These are phyloP conservation scores for Lentinula novae-zelandiae DNA, from an alignment of 1,284 basidiomycete genomes.

Conservation along the genomic window DNA sequence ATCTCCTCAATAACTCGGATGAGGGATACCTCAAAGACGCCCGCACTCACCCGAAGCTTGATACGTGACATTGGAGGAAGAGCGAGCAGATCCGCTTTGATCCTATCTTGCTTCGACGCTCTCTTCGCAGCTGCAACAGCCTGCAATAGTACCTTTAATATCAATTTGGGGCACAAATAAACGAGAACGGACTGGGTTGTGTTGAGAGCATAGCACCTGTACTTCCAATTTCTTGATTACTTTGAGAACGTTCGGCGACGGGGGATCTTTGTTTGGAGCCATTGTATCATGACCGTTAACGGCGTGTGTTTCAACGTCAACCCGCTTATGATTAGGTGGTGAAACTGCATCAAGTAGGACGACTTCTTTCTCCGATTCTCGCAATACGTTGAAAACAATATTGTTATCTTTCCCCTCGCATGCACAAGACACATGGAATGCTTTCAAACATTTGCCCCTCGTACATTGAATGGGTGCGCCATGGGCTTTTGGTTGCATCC, in stretches of 20 bases:
- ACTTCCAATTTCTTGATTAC: slow-evolving; percentile 68
- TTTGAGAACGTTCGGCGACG: slow-evolving; percentile 46
- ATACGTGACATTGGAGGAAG: slow-evolving; percentile 69
- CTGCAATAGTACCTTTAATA: slow-evolving; percentile 31
- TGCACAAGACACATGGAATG: slow-evolving; percentile 93
- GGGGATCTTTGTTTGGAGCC: not conserved
- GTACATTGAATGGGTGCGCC: slow-evolving; percentile 95
- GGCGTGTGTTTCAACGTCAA: slow-evolving; percentile 18
- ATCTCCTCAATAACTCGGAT: slow-evolving; percentile 65
- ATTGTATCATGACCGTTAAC: slow-evolving; percentile 8
- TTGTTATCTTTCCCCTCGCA: slow-evolving; percentile 47
- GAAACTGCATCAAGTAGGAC: slow-evolving; percentile 44
- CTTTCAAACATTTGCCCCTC: slow-evolving; percentile 88
- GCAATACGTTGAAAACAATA: slow-evolving; percentile 58
- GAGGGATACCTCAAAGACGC: slow-evolving; percentile 78
- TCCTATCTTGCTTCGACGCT: slow-evolving; percentile 63
- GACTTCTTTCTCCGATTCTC: slow-evolving; percentile 76
- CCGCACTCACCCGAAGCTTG: slow-evolving; percentile 75
- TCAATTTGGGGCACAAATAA: slow-evolving; percentile 3
- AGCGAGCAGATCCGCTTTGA: slow-evolving; percentile 60
- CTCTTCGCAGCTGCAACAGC: slow-evolving; percentile 69
- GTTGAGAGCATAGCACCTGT: slow-evolving; percentile 73
- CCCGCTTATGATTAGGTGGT: slow-evolving; percentile 17
- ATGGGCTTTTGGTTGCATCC: slow-evolving; percentile 61
- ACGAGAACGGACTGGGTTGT: slow-evolving; percentile 69